phyloP scores from a whole-genome alignment of 352 stramenopile genomes.

The Thalassiosira oceanica region DNA sequence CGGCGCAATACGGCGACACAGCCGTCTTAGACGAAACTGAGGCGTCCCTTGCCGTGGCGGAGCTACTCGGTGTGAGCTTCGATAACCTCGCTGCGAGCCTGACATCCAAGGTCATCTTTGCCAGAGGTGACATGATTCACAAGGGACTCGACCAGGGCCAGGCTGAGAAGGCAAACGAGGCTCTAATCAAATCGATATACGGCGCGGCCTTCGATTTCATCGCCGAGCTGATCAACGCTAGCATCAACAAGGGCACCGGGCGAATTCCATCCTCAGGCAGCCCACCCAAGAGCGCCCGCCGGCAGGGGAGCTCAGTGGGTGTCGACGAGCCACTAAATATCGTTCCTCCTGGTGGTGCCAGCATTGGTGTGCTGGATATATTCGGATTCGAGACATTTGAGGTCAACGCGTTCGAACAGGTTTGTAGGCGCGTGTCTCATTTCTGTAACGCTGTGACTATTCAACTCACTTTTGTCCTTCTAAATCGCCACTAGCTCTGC shows the following conservation, averaged over 20 bases:
- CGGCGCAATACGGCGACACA: constrained; percentile 50
- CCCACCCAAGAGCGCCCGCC: background rate
- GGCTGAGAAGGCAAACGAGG: constrained; percentile 53
- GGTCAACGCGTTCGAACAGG: constrained; percentile 83
- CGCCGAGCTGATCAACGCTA: constrained; percentile 48
- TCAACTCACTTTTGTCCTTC: too few species aligned
- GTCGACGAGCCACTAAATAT: constrained; percentile 25
- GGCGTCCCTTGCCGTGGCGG: constrained; percentile 80
- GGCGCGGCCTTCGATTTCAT: constrained; percentile 53
- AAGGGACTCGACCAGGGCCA: constrained; percentile 66
- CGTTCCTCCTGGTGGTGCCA: constrained; percentile 48
- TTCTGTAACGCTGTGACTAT: too few species aligned
- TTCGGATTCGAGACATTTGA: constrained; percentile 95
- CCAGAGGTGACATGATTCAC: constrained; percentile 57
- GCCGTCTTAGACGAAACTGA: constrained; percentile 39
- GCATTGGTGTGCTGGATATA: constrained; percentile 90
- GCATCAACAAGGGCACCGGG: constrained; percentile 33
- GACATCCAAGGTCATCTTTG: constrained; percentile 49
- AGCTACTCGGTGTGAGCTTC: constrained; percentile 87
- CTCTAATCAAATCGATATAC: constrained; percentile 57
- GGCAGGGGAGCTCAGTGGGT: constrained; percentile 6
- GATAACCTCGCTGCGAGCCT: constrained; percentile 86
- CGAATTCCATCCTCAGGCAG: background rate
- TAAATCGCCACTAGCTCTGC: too few species aligned
- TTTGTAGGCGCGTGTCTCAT: too few species aligned